phyloP scores from a whole-genome alignment of 163 green algal species.

The Coccomyxa subellipsoidea region DNA sequence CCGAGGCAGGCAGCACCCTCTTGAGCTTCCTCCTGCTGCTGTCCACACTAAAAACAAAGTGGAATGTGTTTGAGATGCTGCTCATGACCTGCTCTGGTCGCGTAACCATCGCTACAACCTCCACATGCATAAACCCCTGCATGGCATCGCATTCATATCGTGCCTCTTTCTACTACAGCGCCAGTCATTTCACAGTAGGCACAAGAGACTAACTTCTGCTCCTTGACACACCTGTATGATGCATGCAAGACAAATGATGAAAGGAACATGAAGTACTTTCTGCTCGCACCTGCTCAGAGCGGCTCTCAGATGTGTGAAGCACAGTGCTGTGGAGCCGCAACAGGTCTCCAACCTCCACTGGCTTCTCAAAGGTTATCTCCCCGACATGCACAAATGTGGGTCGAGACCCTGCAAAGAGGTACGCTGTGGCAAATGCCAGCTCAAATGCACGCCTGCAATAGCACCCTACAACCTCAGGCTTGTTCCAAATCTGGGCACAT shows the following conservation, averaged over 20 bases:
- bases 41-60: conserved; percentile 33
- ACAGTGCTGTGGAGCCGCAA: conserved; percentile 55
- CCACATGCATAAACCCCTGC: conserved; percentile 36
- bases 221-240: no score
- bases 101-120: conserved; percentile 51
- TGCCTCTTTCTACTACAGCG: no score
- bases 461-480: not conserved
- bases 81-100: conserved; percentile 43
- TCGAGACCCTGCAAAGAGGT: conserved; percentile 69
- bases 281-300: not conserved
- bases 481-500: no score
- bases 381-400: conserved; percentile 61
- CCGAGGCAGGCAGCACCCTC: conserved; percentile 36
- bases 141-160: not conserved
- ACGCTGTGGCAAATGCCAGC: conserved; percentile 78
- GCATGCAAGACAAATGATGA: no score
- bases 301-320: not conserved
- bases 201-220: no score
- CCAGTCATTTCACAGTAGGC: no score
- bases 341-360: conserved; percentile 82
- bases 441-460: conserved; percentile 78
- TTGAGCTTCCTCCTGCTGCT: conserved; percentile 19
- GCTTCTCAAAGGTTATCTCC: conserved; percentile 70
- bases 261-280: no score
- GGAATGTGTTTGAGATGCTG: conserved; percentile 53